Base-by-base conservation (phyloP, 2,329 filamentous ascomycete species). In the Ophiostoma ips region DNA sequence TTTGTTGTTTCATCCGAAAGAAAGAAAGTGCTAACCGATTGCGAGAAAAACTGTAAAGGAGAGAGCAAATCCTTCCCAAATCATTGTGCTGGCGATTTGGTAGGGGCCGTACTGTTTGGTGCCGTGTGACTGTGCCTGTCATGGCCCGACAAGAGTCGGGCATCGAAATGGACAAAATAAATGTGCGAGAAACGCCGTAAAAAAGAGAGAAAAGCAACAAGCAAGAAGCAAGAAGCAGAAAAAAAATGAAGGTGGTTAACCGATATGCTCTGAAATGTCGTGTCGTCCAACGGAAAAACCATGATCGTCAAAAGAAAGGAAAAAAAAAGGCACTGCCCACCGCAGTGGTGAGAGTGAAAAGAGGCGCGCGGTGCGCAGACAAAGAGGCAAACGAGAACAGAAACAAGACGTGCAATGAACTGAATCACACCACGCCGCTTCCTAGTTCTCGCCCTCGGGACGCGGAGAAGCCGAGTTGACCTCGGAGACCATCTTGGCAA, bases 401-500 rank as follows among this genome's bases (percentile, higher is more conserved):
- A 33, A 24, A 33, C n/a, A 15, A 31, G 24, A 28, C 24, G 24
- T 15, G 41, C 43, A 21, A 34, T 45, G 30, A 45, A 45, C 16
- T 10, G 13, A 21, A 45, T 34, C 43, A 34, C 33, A 11, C 10
- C 33, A 15, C 13, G 11, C 10, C 30, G 30, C 43, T 12, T 31
- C n/a, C 46, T 21, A 38, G 10, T 48, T 53, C 46, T 53, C 45
- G 48, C 45, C 31, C 11, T 46, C 44, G 5, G 46, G 33, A 18
- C 19, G 44, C 1, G 49, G 50, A 8, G 52, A 50, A 3, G 49
- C 48, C 8, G 54, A 70, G 66, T 74, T 82, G 67, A 76, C 83
- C 61, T 92, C 84, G 56, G 84, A 79, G 59, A 95, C 84, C 77
- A 94, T 88, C 66, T 87, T 85, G 60, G 85, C 86, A 71, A 96